Base-by-base conservation (phyloP, 106 monocot species). In the Agapanthus africanus region DNA sequence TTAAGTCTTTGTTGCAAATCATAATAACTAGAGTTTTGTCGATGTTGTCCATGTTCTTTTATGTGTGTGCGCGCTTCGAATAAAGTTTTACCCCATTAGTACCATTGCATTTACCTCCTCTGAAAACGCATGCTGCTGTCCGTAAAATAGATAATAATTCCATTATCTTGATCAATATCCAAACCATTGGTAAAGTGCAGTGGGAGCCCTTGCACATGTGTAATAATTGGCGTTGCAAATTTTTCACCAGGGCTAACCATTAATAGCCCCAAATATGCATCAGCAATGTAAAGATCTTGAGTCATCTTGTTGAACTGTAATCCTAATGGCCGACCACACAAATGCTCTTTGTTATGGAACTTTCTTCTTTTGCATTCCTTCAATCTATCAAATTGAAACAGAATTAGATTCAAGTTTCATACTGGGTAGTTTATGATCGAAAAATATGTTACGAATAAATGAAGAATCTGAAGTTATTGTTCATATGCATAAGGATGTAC, bases 241-340 rank as follows among this genome's bases (percentile, higher is more conserved):
- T 73, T 77, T 0, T 77, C 78, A 3, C 56, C 71, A 0, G 36
- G 64, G 2, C 11, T 37, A 6, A 86, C 77, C 40, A 37, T 64
- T 16, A 81, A 28, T 7, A 93, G 63, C 21, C 93, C 93, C 0
- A 61, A 61, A 18, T 93, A 88, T 8, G 93, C 93, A 79, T 93
- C 93, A 1, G 93, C 93, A 27, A 88, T 75, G 54, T 81, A 93
- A 8, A 93, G 85, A 16, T 86, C 66, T n/a, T 85, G 77, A 1
- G 80, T 87, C 35, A 60, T 70, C 46, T 54, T 32, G 42, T 79
- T 63, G 69, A 93, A 88, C 35, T 67, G 56, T 50, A 93, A 67
- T 7, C 93, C 93, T 36, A 93, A 59, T 51, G 93, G 88, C 5
- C 93, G 65, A 15, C 93, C 88, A 41, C 93, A 93, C 27, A 64